Evolutionary conservation across 768 basidiomycete genomes (phyloP).

Genomic region (Melanogaster broomeanus): DNA sequence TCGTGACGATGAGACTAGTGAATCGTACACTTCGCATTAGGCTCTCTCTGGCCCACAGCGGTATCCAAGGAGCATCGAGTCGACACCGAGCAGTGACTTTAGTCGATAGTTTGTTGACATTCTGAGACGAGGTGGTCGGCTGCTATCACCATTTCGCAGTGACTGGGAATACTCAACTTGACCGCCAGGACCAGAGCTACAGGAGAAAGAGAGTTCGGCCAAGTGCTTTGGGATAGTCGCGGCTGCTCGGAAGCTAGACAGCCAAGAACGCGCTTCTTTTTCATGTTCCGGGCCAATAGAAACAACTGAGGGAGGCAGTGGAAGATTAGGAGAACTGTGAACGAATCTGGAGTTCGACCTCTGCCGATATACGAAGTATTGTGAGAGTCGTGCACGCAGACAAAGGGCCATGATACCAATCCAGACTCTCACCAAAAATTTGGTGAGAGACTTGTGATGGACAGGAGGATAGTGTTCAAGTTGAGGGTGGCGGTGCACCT

Average conservation of each 20-base stretch:
- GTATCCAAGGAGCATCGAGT: slow-evolving; percentile 65
- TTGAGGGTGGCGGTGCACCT: too few relatives aligned
- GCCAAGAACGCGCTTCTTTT: slow-evolving; percentile 55
- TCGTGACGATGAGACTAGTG: not conserved
- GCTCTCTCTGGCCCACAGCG: slow-evolving; percentile 56
- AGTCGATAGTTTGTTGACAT: slow-evolving; percentile 89
- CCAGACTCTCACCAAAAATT: too few relatives aligned
- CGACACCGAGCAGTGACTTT: slow-evolving; percentile 69
- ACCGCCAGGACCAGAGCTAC: slow-evolving; percentile 85
- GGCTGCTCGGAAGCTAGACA: slow-evolving; percentile 45
- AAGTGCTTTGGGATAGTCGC: slow-evolving; percentile 46
- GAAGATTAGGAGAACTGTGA: slow-evolving; percentile 38
- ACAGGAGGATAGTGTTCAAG: too few relatives aligned
- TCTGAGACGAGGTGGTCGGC: slow-evolving; percentile 43
- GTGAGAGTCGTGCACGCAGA: not conserved
- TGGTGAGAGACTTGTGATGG: too few relatives aligned
- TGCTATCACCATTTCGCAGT: not conserved
- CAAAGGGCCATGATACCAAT: not conserved
- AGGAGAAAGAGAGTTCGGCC: slow-evolving; percentile 68
- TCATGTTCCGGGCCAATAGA: slow-evolving; percentile 42
- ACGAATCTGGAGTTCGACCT: slow-evolving; percentile 3
- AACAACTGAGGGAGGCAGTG: slow-evolving; percentile 44
- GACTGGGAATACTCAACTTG: slow-evolving; percentile 51
- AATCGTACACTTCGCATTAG: slow-evolving; percentile 51
- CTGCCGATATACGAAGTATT: not conserved